phyloP scores from a whole-genome alignment of 2,329 filamentous ascomycete species.

The Lecanoromycetidae sp. region DNA sequence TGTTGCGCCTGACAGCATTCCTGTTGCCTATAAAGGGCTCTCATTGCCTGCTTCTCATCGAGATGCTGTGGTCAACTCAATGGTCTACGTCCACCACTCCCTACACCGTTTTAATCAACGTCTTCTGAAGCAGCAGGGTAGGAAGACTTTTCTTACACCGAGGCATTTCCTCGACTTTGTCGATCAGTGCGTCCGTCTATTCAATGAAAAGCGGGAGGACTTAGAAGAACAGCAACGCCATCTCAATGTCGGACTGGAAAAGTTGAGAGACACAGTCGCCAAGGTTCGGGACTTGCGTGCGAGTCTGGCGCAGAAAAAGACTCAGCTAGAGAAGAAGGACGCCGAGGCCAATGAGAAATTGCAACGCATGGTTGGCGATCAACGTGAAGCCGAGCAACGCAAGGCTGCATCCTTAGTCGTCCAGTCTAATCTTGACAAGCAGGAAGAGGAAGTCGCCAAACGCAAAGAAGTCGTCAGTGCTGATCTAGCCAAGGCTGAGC shows the following conservation, averaged over 20 bases:
- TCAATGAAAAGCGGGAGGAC: slow-evolving; percentile 96
- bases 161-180: slow-evolving; percentile 97
- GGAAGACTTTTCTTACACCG: slow-evolving; percentile 83
- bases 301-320: slow-evolving; percentile 89
- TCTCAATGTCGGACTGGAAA: slow-evolving; percentile 95
- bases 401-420: slow-evolving; percentile 82
- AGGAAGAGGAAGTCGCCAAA: slow-evolving; percentile 74
- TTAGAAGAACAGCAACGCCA: slow-evolving; percentile 97
- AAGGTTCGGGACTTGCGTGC: slow-evolving; percentile 87
- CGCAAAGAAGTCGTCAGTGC: slow-evolving; percentile 73
- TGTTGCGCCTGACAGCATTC: slow-evolving; percentile 76
- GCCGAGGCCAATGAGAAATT: slow-evolving; percentile 94
- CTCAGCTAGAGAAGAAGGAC: slow-evolving; percentile 84
- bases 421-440: slow-evolving; percentile 72
- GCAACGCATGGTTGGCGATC: slow-evolving; percentile 92
- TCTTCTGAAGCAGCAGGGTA: slow-evolving; percentile 81
- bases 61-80: slow-evolving; percentile 87
- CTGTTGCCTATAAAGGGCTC: slow-evolving; percentile 80
- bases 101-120: slow-evolving; percentile 80
- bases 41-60: slow-evolving; percentile 76
- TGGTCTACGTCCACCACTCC: slow-evolving; percentile 98
- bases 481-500: slow-evolving; percentile 83
- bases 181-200: slow-evolving; percentile 90
- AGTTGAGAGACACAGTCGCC: slow-evolving; percentile 89
- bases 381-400: slow-evolving; percentile 83